A percentile compares a stretch with the other conserved stretches of the same genome.
Conservation (phyloP, 768 basidiomycete genomes). For the Xerocomellus amylosporus region DNA sequence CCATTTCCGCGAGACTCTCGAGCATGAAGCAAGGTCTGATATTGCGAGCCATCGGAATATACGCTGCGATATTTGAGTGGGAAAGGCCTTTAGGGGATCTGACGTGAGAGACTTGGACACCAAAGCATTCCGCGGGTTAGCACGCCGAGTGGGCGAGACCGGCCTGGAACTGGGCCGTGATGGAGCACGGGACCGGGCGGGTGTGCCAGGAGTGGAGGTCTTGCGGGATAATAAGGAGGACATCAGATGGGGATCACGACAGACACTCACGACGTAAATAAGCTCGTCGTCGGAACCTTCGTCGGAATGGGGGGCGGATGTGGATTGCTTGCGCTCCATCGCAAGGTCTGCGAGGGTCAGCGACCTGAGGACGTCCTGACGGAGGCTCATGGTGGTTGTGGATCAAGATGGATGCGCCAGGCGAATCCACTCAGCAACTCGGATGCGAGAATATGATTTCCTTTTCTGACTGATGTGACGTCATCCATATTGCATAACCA, state of each 20-base stretch:
- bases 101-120: conserved; percentile 19
- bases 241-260: not conserved
- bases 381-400: conserved; percentile 54
- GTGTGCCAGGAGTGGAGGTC: conserved; percentile 69
- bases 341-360: conserved; percentile 39
- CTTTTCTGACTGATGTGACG: conserved; percentile 17
- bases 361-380: conserved; percentile 67
- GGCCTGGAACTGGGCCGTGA: conserved; percentile 46
- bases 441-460: not conserved
- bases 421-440: not conserved
- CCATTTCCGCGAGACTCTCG: conserved; percentile 85
- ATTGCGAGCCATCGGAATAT: conserved; percentile 67
- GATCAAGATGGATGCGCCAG: not conserved
- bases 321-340: conserved; percentile 23
- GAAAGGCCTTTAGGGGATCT: conserved; percentile 70
- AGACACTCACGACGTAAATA: conserved; percentile 61
- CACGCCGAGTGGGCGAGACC: conserved; percentile 35
- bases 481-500: conserved; percentile 14
- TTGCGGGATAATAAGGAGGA: conserved; percentile 27
- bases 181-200: conserved; percentile 57
- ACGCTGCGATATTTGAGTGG: conserved; percentile 77
- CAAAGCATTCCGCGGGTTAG: conserved; percentile 21
- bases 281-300: conserved; percentile 67
- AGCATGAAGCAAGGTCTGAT: conserved; percentile 69
- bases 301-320: conserved; percentile 20